These are phyloP conservation scores for Saccharomyces paradoxus DNA, from an alignment of 805 yeast species.

Conservation along the genomic window DNA sequence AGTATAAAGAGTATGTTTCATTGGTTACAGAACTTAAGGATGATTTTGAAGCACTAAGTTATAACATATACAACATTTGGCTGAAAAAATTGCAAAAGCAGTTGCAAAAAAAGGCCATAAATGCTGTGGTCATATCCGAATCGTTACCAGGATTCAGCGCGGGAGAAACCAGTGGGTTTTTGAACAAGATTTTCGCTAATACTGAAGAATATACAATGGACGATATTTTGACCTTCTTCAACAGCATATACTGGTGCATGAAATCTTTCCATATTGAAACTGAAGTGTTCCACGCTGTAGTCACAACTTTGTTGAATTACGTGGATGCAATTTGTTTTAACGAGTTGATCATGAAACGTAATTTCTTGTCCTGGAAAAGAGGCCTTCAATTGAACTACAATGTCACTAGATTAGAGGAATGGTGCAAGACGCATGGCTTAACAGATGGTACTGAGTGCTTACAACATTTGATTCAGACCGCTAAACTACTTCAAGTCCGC, in stretches of 20 bases:
- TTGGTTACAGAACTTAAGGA: constrained; percentile 86
- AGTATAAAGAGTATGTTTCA: constrained; percentile 80
- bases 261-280: constrained; percentile 80
- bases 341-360: constrained; percentile 89
- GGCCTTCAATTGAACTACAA: constrained; percentile 94
- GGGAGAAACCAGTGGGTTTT: constrained; percentile 69
- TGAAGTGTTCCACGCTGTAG: constrained; percentile 75
- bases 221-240: constrained; percentile 81
- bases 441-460: constrained; percentile 79
- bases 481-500: constrained; percentile 84
- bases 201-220: constrained; percentile 83
- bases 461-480: constrained; percentile 83
- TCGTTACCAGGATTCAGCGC: constrained; percentile 93
- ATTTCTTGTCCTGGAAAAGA: constrained; percentile 93
- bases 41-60: constrained; percentile 87
- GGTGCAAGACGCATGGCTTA: constrained; percentile 93
- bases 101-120: constrained; percentile 80
- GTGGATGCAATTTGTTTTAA: constrained; percentile 93
- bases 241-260: constrained; percentile 88
- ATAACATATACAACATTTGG: constrained; percentile 94
- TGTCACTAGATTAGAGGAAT: constrained; percentile 92
- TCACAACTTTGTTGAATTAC: constrained; percentile 71
- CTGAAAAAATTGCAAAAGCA: constrained; percentile 89
- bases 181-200: constrained; percentile 72
- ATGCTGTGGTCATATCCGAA: constrained; percentile 93